A percentile compares a stretch with the other conserved stretches of the same genome.
Evolutionary conservation across 2,329 filamentous ascomycete genomes (phyloP).

Genomic region (Escovopsis sp.): DNA sequence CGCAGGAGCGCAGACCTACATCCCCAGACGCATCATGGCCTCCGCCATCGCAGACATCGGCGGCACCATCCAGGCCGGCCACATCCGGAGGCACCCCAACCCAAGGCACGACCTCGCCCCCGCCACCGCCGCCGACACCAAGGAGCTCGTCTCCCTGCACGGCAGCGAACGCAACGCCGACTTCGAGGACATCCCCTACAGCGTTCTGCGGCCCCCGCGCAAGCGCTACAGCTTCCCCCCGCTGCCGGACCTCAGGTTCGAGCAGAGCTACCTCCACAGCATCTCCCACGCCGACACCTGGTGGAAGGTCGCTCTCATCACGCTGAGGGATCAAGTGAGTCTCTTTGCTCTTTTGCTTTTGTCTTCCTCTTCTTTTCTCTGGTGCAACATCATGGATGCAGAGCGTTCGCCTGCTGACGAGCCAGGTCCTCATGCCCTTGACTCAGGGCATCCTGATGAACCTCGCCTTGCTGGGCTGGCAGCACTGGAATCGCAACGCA

Average conservation of each 20-base stretch:
- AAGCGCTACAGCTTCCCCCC: conserved; percentile 35
- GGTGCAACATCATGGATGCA: too few species aligned
- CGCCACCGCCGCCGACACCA: conserved; percentile 6
- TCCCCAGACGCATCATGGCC: conserved; percentile 24
- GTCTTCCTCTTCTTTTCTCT: too few species aligned
- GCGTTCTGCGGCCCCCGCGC: conserved; percentile 40
- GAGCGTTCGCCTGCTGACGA: conserved; percentile 5
- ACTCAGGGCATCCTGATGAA: conserved; percentile 84
- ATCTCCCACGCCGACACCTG: conserved; percentile 66
- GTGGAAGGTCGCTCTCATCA: conserved; percentile 72
- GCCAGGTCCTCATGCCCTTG: conserved; percentile 68
- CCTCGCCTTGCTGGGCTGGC: conserved; percentile 71
- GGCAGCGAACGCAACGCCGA: conserved; percentile 6
- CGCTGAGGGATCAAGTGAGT: conserved; percentile 72
- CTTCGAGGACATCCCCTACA: conserved; percentile 45
- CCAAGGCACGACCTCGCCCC: conserved; percentile 56
- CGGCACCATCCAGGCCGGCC: conserved; percentile 65
- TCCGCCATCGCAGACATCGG: conserved; percentile 53
- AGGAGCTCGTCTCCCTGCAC: conserved; percentile 3
- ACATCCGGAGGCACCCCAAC: conserved; percentile 59
- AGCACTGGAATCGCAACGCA: conserved; percentile 70
- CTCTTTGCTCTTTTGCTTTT: too few species aligned
- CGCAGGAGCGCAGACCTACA: too few species aligned
- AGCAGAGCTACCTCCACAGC: conserved; percentile 93
- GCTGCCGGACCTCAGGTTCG: conserved; percentile 83